phyloP scores from a whole-genome alignment of 176 grass and related monocot genomes.

The Pontederia paniculata region DNA sequence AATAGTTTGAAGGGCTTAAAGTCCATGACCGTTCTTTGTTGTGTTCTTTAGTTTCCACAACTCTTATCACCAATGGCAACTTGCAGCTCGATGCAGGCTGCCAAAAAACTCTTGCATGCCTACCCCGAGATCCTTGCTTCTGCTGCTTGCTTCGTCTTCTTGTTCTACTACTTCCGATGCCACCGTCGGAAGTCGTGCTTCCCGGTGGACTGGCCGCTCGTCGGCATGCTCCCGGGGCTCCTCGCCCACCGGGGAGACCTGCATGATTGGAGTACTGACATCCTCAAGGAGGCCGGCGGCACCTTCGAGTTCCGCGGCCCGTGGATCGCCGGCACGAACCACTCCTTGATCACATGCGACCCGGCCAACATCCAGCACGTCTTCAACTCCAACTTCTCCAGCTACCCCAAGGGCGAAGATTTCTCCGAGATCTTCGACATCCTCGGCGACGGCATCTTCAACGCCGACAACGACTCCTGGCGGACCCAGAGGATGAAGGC shows the following conservation, averaged over 20 bases:
- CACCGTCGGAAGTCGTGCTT: neutral
- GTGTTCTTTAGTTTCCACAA: too few species aligned
- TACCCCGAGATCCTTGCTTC: neutral
- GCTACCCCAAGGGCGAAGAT: conserved; percentile 5
- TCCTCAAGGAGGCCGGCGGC: neutral
- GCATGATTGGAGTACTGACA: neutral
- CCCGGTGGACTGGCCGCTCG: conserved; percentile 1
- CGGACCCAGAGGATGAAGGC: neutral
- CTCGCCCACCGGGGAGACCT: neutral
- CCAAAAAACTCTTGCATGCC: neutral
- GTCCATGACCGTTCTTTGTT: too few species aligned
- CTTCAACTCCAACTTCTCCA: neutral
- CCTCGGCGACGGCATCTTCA: conserved; percentile 11
- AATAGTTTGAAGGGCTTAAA: too few species aligned
- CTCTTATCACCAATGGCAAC: too few species aligned
- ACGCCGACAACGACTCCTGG: conserved; percentile 1
- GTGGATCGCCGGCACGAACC: neutral
- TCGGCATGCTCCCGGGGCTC: neutral
- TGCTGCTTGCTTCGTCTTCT: neutral
- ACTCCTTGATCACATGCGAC: neutral
- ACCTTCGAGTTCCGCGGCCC: neutral
- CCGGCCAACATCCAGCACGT: conserved; percentile 8
- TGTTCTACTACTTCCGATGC: neutral
- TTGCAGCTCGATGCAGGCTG: neutral
- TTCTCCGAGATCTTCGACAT: conserved; percentile 6